A percentile compares a stretch with the other conserved stretches of the same genome.
These are phyloP conservation scores for Cicer arietinum DNA, from an alignment of 306 rosid species.

Conservation along the genomic window DNA sequence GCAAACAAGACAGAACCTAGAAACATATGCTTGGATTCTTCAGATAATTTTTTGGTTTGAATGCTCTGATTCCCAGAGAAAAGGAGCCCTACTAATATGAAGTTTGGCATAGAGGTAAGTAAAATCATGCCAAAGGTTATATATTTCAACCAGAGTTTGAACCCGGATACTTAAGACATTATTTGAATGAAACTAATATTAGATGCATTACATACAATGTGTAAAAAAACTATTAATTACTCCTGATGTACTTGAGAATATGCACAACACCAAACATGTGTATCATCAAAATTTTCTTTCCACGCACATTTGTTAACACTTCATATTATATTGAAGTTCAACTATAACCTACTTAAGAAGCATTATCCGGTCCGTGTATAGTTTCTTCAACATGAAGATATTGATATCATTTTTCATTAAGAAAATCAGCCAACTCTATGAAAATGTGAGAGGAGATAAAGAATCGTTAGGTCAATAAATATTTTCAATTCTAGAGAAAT, in stretches of 20 bases:
- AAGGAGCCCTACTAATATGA: too few species aligned
- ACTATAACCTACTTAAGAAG: conserved; percentile 18
- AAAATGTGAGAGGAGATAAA: conserved; percentile 14
- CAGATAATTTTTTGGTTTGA: too few species aligned
- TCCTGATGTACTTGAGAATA: neutral
- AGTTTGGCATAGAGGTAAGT: too few species aligned
- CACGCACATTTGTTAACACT: neutral
- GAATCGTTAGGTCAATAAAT: conserved; percentile 3
- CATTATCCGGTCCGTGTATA: neutral
- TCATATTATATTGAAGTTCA: neutral
- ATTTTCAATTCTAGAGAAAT: conserved; percentile 15
- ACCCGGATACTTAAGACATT: too few species aligned
- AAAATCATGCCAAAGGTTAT: too few species aligned
- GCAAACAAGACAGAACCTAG: too few species aligned
- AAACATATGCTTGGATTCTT: too few species aligned
- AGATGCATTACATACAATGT: neutral
- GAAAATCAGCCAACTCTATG: conserved; percentile 22
- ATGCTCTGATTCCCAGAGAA: too few species aligned
- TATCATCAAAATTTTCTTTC: neutral
- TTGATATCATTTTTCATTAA: conserved; percentile 24
- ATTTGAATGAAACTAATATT: too few species aligned
- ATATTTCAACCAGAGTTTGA: too few species aligned
- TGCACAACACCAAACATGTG: too few species aligned
- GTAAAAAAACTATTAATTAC: neutral
- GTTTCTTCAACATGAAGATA: conserved; percentile 26